phyloP scores from a whole-genome alignment of 1,284 basidiomycete genomes.

The Thecaphora thlaspeos region DNA sequence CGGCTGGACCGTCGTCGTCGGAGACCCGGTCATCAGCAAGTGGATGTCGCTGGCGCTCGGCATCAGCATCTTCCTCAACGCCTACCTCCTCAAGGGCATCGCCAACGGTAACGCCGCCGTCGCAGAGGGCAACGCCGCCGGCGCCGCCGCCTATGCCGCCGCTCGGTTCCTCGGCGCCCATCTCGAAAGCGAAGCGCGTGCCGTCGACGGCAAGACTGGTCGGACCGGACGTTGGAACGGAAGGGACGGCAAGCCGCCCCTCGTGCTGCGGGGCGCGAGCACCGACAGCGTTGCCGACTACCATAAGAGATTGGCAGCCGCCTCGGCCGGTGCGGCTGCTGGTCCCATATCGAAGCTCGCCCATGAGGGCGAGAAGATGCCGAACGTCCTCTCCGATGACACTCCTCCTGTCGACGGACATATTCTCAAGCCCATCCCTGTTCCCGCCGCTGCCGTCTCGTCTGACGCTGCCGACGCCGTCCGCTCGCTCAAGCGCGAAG shows the following conservation, averaged over 20 bases:
- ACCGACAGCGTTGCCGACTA: slow-evolving; percentile 46
- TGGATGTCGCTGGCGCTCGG: slow-evolving; percentile 89
- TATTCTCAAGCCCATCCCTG: slow-evolving; percentile 11
- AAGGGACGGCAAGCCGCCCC: slow-evolving; percentile 10
- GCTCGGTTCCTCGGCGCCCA: slow-evolving; percentile 56
- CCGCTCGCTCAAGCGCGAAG: slow-evolving; percentile 14
- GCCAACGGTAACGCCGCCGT: slow-evolving; percentile 59
- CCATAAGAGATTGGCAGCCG: slow-evolving; percentile 57
- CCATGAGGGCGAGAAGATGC: slow-evolving; percentile 4
- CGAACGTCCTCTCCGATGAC: too few relatives aligned
- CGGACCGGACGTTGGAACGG: slow-evolving; percentile 20
- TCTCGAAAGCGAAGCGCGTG: slow-evolving; percentile 37
- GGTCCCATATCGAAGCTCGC: slow-evolving; percentile 29
- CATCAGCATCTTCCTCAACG: slow-evolving; percentile 86
- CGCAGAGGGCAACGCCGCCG: slow-evolving; percentile 53
- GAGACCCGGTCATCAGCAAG: slow-evolving; percentile 90
- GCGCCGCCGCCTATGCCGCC: slow-evolving; percentile 55
- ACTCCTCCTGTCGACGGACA: too few relatives aligned
- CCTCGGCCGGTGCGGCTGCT: slow-evolving; percentile 19
- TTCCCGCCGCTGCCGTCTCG: slow-evolving; percentile 29
- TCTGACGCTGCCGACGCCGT: slow-evolving; percentile 27
- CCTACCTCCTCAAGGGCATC: slow-evolving; percentile 81
- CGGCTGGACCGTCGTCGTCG: slow-evolving; percentile 90
- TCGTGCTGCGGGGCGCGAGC: slow-evolving; percentile 17
- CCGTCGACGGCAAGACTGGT: slow-evolving; percentile 22